Evolutionary conservation across 768 basidiomycete species (phyloP), one percentile per base, ranked within the genome.

Genomic region (Tricholomella constricta): DNA sequence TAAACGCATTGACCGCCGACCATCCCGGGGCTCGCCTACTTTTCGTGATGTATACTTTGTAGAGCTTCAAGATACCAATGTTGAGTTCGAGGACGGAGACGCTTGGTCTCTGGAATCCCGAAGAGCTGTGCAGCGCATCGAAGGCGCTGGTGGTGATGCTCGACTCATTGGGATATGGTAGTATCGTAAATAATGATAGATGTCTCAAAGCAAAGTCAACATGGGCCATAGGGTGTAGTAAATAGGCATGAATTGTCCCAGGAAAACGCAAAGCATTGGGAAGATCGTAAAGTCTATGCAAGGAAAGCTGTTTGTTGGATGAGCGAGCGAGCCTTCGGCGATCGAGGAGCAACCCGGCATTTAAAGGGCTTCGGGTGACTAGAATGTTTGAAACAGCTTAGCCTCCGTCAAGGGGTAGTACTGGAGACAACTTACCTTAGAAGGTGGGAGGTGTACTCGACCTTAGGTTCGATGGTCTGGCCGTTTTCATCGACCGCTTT

Each of bases 41-140:
- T 88, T 89, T 61, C 72, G 77, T 25, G 76, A 80, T 64, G 69
- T 81, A 23, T 90, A 91, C 62, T 84, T 90, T 53, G 64, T 86
- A 10, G 89, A 91, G 67, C 69, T 88, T 14, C 69, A 69, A 48
- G 63, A 69, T 3, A 5, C 27, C 12, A 20, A 4, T 12, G 44
- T 19, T 8, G 34, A 31, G 19, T 7, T 11, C 26, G 32, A 29
- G 20, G 42, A 23, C n/a, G 42, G 34, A 50, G 40, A 27, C 15
- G 48, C 17, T 11, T 78, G 78, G 77, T 56, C 58, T 31, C 54
- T 56, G 45, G 64, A 68, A 17, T 58, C 83, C 19, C 67, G 71
- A 25, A 60, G 63, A 31, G 72, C 68, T 19, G 62, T 77, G 6
- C 57, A 68, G 26, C 69, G 69, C 27, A 58, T 80, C 10, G 60